Evolutionary conservation across 169 alveolate species (phyloP).

Genomic region (Blepharisma undulans): DNA sequence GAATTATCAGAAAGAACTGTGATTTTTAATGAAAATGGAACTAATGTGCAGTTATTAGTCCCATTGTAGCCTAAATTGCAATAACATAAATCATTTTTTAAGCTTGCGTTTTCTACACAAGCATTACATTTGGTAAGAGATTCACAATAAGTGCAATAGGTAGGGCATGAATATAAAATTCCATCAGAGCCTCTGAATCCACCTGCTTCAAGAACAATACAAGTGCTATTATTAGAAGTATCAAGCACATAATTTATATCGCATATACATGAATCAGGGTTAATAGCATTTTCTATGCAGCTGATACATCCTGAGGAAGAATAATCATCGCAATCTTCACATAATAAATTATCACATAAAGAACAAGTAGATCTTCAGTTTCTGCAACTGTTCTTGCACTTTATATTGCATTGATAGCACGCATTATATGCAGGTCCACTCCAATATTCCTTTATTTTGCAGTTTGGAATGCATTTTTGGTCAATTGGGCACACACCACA

Average conservation of each 20-base stretch:
- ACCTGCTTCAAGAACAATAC: neutral
- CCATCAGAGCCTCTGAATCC: neutral
- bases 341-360: constrained; percentile 4
- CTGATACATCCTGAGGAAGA: neutral
- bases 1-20: neutral
- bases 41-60: neutral
- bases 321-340: constrained; percentile 16
- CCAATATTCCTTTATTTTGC: constrained; percentile 20
- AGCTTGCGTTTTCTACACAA: neutral
- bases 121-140: neutral
- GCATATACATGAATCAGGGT: neutral
- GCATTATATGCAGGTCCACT: neutral
- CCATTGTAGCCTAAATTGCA: constrained; percentile 11
- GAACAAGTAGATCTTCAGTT: neutral
- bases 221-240: neutral
- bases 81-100: neutral
- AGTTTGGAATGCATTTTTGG: neutral
- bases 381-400: neutral
- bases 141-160: neutral
- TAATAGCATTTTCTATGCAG: neutral
- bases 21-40: neutral
- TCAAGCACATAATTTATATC: neutral
- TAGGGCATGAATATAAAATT: neutral
- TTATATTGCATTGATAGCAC: neutral
- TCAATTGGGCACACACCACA: constrained; percentile 11